Conservation (phyloP, 2,329 filamentous ascomycete species). For the Sclerotiophoma versabilis region DNA sequence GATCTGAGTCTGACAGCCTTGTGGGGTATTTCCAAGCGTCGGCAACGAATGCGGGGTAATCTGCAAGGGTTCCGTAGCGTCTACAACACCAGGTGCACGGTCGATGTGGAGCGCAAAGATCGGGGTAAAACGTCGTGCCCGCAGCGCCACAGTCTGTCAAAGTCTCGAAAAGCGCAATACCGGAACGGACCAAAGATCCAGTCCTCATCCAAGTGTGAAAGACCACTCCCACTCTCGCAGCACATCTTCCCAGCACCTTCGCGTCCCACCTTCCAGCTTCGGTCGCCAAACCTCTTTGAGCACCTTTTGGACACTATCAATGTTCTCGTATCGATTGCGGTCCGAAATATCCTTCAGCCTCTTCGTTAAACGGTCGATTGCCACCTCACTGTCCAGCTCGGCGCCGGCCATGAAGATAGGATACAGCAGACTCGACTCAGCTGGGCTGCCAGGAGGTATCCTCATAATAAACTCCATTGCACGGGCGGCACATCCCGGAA, state of each 20-base stretch:
- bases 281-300: slow-evolving; percentile 46
- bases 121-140: background rate
- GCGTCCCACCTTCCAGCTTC: slow-evolving; percentile 35
- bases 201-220: slow-evolving; percentile 39
- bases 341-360: slow-evolving; percentile 42
- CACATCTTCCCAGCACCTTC: slow-evolving; percentile 46
- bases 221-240: slow-evolving; percentile 47
- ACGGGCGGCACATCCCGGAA: slow-evolving; percentile 39
- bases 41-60: slow-evolving; percentile 9
- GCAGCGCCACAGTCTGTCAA: too few relatives aligned
- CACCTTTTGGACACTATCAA: slow-evolving; percentile 44
- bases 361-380: slow-evolving; percentile 40
- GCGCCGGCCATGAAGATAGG: slow-evolving; percentile 48
- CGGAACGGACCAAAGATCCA: background rate
- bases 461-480: slow-evolving; percentile 46
- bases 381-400: slow-evolving; percentile 38
- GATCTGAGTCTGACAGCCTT: background rate
- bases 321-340: slow-evolving; percentile 46
- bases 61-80: background rate
- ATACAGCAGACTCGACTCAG: slow-evolving; percentile 45
- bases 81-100: background rate
- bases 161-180: background rate
- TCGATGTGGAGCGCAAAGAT: background rate
- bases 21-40: slow-evolving; percentile 3
- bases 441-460: slow-evolving; percentile 44